phyloP scores from a whole-genome alignment of 257 asterid species.

The Lavandula angustifolia region DNA sequence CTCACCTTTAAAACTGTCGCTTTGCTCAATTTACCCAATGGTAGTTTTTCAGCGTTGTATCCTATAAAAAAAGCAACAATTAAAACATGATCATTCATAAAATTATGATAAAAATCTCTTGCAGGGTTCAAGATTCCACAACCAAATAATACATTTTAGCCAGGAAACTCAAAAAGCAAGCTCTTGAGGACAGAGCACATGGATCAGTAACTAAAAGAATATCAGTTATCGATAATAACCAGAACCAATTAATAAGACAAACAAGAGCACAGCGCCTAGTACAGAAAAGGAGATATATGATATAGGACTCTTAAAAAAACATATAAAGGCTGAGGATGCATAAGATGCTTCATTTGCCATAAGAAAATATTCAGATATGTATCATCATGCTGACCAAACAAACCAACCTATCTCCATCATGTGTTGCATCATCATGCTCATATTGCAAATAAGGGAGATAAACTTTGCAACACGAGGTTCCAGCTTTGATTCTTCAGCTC shows the following conservation, averaged over 20 bases:
- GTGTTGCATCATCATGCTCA: conserved; percentile 95
- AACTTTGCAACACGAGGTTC: conserved; percentile 79
- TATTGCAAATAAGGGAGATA: conserved; percentile 81
- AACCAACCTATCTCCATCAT: conserved; percentile 90
- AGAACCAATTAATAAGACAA: conserved; percentile 12
- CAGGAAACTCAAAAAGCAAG: conserved; percentile 17
- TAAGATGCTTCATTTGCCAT: conserved; percentile 10
- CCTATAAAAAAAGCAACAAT: conserved; percentile 46
- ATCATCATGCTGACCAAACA: background rate
- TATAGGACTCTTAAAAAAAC: background rate
- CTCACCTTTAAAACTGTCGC: conserved; percentile 81
- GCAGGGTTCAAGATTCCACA: conserved; percentile 14
- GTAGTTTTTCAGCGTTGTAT: conserved; percentile 92
- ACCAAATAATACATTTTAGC: conserved; percentile 16
- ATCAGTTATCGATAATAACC: background rate
- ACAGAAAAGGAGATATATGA: conserved; percentile 16
- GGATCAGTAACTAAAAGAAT: conserved; percentile 14
- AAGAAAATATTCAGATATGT: background rate
- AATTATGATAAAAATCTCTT: background rate
- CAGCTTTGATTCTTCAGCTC: conserved; percentile 72
- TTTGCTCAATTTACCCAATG: conserved; percentile 93
- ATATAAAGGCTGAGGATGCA: conserved; percentile 21
- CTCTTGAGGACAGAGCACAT: conserved; percentile 19
- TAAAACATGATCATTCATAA: conserved; percentile 18
- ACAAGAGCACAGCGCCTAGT: background rate